Evolutionary conservation across 1,284 basidiomycete genomes (phyloP).

Genomic region (Fomes fomentarius): DNA sequence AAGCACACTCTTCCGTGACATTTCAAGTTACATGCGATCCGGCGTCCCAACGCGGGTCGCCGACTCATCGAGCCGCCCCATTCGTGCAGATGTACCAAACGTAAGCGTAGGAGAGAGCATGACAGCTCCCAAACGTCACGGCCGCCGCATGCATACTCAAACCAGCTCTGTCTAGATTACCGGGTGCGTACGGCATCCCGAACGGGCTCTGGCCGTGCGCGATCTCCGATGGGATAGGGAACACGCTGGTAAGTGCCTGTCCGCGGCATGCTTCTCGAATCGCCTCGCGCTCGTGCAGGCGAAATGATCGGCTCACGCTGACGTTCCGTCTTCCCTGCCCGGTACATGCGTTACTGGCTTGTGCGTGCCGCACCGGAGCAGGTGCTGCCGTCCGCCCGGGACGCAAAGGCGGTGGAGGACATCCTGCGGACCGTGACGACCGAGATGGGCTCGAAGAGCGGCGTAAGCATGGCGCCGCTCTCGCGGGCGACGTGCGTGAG

Average conservation of each 20-base stretch:
- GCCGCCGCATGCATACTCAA: too few relatives aligned
- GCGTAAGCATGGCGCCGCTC: constrained; percentile 45
- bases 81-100: constrained; percentile 38
- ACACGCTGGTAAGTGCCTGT: constrained; percentile 34
- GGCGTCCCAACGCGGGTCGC: too few relatives aligned
- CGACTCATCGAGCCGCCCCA: too few relatives aligned
- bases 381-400: constrained; percentile 35
- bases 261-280: background rate
- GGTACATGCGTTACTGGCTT: too few relatives aligned
- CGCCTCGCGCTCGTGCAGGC: too few relatives aligned
- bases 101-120: constrained; percentile 26
- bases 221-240: constrained; percentile 49
- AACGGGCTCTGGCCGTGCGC: constrained; percentile 46
- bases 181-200: constrained; percentile 41
- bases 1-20: constrained; percentile 5
- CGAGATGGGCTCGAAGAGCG: constrained; percentile 47
- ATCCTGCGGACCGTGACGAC: constrained; percentile 36
- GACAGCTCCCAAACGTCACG: background rate
- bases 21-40: too few relatives aligned
- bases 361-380: constrained; percentile 10
- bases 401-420: constrained; percentile 32
- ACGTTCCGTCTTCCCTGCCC: too few relatives aligned
- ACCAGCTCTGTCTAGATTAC: constrained; percentile 38
- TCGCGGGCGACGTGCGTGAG: constrained; percentile 36
- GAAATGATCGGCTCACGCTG: too few relatives aligned